These are phyloP conservation scores for Quercus parvula DNA, from an alignment of 306 rosid genomes.

Conservation along the genomic window DNA sequence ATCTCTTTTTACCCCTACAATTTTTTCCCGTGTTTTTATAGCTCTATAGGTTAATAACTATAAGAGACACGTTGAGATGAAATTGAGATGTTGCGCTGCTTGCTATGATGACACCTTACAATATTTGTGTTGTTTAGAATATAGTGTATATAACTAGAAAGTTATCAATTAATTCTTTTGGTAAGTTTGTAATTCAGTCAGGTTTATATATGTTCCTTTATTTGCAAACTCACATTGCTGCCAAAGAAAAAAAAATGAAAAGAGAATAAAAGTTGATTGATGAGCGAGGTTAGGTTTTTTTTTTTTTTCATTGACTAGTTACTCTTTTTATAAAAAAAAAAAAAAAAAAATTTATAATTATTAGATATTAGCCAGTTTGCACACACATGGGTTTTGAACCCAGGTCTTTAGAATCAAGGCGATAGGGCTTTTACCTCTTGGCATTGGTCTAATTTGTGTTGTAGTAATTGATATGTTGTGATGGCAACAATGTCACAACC, in stretches of 20 bases:
- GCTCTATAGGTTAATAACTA: slow-evolving; percentile 2
- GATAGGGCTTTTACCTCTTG: not conserved
- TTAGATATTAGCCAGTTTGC: not conserved
- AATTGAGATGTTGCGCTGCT: not conserved
- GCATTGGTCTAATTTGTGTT: not conserved
- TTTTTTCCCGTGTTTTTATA: slow-evolving; percentile 1
- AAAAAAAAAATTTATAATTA: not conserved
- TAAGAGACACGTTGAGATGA: not conserved
- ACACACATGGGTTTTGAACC: not conserved
- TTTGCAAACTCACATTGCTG: not conserved
- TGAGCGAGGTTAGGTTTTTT: not conserved
- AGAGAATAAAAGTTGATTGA: not conserved
- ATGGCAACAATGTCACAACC: no score
- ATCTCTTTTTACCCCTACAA: not conserved
- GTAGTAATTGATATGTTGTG: not conserved
- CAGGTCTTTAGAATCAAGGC: not conserved
- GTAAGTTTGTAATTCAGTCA: not conserved
- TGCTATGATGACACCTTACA: not conserved
- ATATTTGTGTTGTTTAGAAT: not conserved
- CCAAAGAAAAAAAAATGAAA: not conserved
- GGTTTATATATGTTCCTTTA: not conserved
- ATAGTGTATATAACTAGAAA: not conserved
- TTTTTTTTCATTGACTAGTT: no score
- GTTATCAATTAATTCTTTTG: not conserved
- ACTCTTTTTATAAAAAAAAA: no score